Evolutionary conservation across 2,329 filamentous ascomycete genomes (phyloP), one percentile per base, ranked within the genome.

Genomic region (Arthrobotrys entomopaga): DNA sequence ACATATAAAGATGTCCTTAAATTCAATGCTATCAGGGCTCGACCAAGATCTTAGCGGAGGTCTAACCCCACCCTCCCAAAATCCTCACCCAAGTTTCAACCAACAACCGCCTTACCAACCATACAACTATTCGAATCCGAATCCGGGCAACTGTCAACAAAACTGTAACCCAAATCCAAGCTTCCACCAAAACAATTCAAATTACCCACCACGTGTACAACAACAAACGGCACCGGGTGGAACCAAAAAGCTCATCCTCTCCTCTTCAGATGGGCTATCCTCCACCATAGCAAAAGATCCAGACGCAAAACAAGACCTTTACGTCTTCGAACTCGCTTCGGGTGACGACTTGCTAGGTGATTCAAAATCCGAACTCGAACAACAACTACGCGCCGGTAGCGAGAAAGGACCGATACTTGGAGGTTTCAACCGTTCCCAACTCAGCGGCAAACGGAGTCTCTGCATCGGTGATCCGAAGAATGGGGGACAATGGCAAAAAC

Each of bases 351-450:
- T 29, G 64, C 59, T 43, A 13, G 64, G 64, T 24, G 57, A 52
- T 38, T 22, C 64, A 13, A 66, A 58, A n/a, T 59, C 64, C 19
- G 64, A 53, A 15, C 43, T 66, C 4, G 64, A 66, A 3, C 64
- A 53, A 11, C 53, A 66, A 29, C 54, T 66, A 4, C 64, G 42
- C n/a, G 29, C 11, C 5, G 64, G 64, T 15, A 46, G 22, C 29
- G 59, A 58, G n/a, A 16, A 58, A 2, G 64, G 64, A 7, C 26
- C 13, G 22, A 49, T 66, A 7, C 11, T 66, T 13, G 64, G 64
- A 15, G 64, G 64, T 6, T 49, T 46, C 24, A 59, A 59, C n/a
- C 29, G 16, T 7, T 66, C 63, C 2, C 24, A 66, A 11, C 19
- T 29, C 8, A 66, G 53, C 0, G 54, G 15, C 7, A 66, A 59